Evolutionary conservation across 2,329 filamentous ascomycete species (phyloP), one percentile per base, ranked within the genome.

Genomic region (Aspergillus texensis): DNA sequence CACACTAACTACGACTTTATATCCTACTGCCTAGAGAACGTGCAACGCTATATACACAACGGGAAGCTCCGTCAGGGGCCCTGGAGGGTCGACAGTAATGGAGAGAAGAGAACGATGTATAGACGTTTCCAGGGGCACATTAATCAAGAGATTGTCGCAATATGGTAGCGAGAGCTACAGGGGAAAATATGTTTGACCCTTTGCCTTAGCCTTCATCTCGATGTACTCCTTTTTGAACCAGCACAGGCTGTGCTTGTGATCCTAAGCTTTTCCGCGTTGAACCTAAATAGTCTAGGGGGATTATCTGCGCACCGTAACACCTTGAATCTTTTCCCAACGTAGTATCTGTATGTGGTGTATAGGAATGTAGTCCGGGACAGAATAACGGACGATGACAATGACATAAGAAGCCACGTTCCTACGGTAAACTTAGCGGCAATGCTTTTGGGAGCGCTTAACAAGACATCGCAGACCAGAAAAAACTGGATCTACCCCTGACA

Each of bases 311-410:
- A 6, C 16, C 16, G 3, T 2, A 41, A n/a, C 2, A 6, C 16
- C 3, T 41, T 8, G 0, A n/a, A n/a, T 9, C 3, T 6, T n/a
- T 41, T 41, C 5, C 19, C 39, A n/a, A 1, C 1, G 1, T 8
- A n/a, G 6, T 41, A n/a, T n/a, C 8, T n/a, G 39, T 41, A 41
- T 41, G 0, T 39, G 16, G 1, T 19, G 16, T 41, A 19, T 19
- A 41, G 19, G 36, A 41, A n/a, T 9, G 16, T 8, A 41, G 6
- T 4, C 39, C 1, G 16, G 6, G 6, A 5, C 16, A n/a, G 19
- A 8, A 10, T 41, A n/a, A 41, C 2, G 19, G 39, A 10, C 16
- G 3, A n/a, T n/a, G 8, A 9, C 8, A 41, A 41, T n/a, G 6
- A 10, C 19, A 3, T 19, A 19, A 4, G 3, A 41, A 1, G 19